Evolutionary conservation across 2,329 filamentous ascomycete species (phyloP), one percentile per base, ranked within the genome.

Genomic region (Eutypa lata): DNA sequence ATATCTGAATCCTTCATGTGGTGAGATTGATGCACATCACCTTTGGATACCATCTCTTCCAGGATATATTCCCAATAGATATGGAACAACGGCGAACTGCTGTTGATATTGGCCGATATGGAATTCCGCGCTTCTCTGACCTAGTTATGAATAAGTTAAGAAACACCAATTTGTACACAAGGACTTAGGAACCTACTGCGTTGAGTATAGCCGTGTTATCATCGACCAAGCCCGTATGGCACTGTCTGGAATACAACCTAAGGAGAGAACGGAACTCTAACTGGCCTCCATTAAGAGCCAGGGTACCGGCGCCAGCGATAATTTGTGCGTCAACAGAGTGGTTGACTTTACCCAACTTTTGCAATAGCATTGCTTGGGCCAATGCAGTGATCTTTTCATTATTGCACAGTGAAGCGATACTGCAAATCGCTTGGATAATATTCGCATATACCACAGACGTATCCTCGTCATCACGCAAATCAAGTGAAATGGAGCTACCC

Each of bases 341-440:
- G 64, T 84, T 94, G 51, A 97, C 84, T 70, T 94, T 93, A 55
- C 88, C 87, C 53, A 97, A 83, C 70, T 99, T 97, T 66, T 99
- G 94, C n/a, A 96, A 74, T 22, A 99, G 83, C 86, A 99, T 97
- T 1, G 91, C 95, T 62, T 97, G 89, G 2, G 92, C 93, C 49
- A 99, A 77, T 5, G 92, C 92, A 7, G 89, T 94, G 50, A 99
- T 96, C 72, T 97, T 96, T 54, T 91, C 86, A 64, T 99, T 92
- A 47, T 88, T 82, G 66, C 87, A 91, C 53, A 83, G 86, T 21
- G 81, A 83, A 1, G 94, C 91, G 67, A 99, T 90, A n/a, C 86
- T 87, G 53, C 95, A 93, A 56, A 99, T 93, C 0, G 93, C 91
- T 66, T 95, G 87, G n/a, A 97, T 86, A n/a, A 97, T 88, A 57